Conservation (phyloP, 441 rosid species). For the Macaranga tanarius region DNA sequence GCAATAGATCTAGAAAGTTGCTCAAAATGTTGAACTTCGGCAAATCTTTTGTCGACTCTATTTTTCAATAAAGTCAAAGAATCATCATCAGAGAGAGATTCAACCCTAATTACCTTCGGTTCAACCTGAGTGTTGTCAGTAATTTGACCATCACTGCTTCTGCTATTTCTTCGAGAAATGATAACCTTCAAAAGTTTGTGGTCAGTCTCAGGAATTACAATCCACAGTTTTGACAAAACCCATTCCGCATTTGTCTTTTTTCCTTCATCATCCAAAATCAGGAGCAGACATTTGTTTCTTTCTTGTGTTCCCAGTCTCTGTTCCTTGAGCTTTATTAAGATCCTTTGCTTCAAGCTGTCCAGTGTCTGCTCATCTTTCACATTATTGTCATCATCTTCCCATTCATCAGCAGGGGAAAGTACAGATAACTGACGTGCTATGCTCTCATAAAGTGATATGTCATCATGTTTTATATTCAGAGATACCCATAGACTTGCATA, state of each 20-base stretch:
- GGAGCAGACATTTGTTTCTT: conserved; percentile 26
- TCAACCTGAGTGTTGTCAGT: neutral
- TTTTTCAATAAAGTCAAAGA: conserved; percentile 21
- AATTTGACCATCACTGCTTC: neutral
- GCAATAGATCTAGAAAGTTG: conserved; percentile 8
- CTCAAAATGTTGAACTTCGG: neutral
- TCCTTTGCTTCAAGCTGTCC: conserved; percentile 7
- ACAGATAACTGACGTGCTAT: conserved; percentile 46
- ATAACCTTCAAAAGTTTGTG: conserved; percentile 17
- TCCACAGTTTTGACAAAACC: conserved; percentile 17
- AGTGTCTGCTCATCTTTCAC: conserved; percentile 18
- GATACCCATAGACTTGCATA: conserved; percentile 38
- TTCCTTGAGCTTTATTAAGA: conserved; percentile 9
- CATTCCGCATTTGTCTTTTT: conserved; percentile 5
- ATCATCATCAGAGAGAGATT: neutral
- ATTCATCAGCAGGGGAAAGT: conserved; percentile 32
- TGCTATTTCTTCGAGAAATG: conserved; percentile 25
- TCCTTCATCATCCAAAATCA: conserved; percentile 42
- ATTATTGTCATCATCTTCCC: conserved; percentile 35
- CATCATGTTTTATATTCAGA: conserved; percentile 27
- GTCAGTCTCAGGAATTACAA: neutral
- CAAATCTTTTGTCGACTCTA: conserved; percentile 1
- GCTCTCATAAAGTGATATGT: conserved; percentile 27
- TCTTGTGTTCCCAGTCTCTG: neutral
- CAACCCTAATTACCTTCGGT: neutral